These are phyloP conservation scores for Acanthamoeba culbertsoni DNA, from an alignment of 208 protist species.

Conservation along the genomic window DNA sequence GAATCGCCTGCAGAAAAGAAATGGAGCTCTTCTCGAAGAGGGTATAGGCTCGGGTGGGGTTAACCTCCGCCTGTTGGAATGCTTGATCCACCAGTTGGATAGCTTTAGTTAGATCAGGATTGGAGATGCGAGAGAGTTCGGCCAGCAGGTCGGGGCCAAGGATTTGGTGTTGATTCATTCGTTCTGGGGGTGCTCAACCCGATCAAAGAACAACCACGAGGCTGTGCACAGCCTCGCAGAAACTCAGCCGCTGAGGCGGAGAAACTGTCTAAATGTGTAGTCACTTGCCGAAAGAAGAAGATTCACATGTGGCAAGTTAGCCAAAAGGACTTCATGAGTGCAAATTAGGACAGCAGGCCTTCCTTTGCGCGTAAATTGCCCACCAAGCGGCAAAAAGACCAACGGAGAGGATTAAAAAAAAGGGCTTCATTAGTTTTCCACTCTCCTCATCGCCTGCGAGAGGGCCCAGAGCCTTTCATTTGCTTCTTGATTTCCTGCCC, in stretches of 20 bases:
- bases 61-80: not conserved
- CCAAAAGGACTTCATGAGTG: no score
- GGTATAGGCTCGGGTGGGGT: not conserved
- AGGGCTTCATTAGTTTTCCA: not conserved
- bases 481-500: not conserved
- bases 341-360: no score
- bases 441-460: not conserved
- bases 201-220: not conserved
- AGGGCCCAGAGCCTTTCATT: not conserved
- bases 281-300: no score
- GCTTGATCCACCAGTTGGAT: not conserved
- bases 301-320: no score
- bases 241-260: no score
- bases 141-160: not conserved
- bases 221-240: not conserved
- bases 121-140: not conserved
- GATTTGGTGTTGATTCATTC: not conserved
- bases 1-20: not conserved
- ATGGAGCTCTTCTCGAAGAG: slow-evolving; percentile 7
- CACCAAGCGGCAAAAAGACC: not conserved
- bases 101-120: not conserved
- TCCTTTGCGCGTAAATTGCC: not conserved
- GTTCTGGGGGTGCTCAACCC: not conserved
- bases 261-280: no score
- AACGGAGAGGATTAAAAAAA: not conserved